Conservation (phyloP, 768 basidiomycete genomes). For the Tricholoma matsutake region DNA sequence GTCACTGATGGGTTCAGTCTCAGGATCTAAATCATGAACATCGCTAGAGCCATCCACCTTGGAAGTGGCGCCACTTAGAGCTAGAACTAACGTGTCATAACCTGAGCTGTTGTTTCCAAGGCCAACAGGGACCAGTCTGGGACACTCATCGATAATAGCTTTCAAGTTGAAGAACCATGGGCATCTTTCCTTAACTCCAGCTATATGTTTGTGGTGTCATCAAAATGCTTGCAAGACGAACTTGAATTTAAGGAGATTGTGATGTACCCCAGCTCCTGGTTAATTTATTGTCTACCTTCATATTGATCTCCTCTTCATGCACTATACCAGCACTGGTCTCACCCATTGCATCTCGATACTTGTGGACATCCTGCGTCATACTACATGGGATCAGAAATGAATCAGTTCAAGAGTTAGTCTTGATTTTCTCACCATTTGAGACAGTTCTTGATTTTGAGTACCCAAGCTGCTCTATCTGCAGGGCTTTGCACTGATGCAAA, state of each 20-base stretch:
- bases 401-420: no score
- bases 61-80: no score
- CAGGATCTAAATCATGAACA: not conserved
- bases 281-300: not conserved
- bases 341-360: not conserved
- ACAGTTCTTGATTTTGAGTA: no score
- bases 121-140: not conserved
- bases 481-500: no score
- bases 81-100: no score
- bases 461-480: no score
- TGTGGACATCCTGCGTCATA: not conserved
- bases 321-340: not conserved
- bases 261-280: not conserved
- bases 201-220: not conserved
- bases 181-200: not conserved
- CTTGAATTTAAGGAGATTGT: not conserved
- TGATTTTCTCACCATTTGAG: no score
- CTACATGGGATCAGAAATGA: not conserved
- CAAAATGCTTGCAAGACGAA: not conserved
- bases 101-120: not conserved
- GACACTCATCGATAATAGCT: not conserved
- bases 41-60: not conserved
- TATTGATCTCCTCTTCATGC: not conserved
- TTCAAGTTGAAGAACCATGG: not conserved
- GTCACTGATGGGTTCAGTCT: not conserved